These are phyloP conservation scores for Trametes cingulata DNA, from an alignment of 768 basidiomycete genomes.

Conservation along the genomic window DNA sequence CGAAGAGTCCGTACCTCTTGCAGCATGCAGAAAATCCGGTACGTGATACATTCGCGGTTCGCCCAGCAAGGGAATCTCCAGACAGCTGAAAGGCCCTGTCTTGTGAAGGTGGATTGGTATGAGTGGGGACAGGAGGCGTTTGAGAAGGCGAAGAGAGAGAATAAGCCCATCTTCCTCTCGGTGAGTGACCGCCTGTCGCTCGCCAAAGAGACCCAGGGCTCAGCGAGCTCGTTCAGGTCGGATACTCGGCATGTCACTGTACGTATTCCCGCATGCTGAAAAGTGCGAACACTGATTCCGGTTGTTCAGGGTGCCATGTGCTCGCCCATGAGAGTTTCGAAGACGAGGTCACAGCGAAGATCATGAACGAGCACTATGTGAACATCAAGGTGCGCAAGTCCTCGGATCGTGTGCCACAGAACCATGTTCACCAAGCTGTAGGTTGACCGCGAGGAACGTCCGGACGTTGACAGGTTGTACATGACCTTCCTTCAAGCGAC, in stretches of 20 bases:
- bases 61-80: neutral
- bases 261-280: conserved; percentile 27
- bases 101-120: conserved; percentile 30
- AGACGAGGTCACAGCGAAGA: conserved; percentile 36
- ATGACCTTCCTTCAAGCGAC: conserved; percentile 43
- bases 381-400: conserved; percentile 34
- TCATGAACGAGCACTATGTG: conserved; percentile 42
- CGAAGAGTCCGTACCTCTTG: conserved; percentile 30
- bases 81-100: neutral
- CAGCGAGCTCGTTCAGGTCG: no score
- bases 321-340: conserved; percentile 41
- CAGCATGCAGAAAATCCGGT: conserved; percentile 32
- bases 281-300: no score
- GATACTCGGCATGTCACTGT: conserved; percentile 47
- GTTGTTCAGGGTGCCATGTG: conserved; percentile 28
- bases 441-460: conserved; percentile 44
- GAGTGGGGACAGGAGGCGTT: conserved; percentile 32
- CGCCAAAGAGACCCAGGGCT: no score
- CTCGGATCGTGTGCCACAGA: neutral
- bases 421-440: neutral
- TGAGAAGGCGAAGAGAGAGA: conserved; percentile 27
- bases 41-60: neutral
- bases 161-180: conserved; percentile 40
- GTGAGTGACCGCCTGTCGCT: conserved; percentile 5
- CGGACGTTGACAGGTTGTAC: conserved; percentile 46